phyloP scores from a whole-genome alignment of 768 basidiomycete genomes.

The Mycena leptocephala region DNA sequence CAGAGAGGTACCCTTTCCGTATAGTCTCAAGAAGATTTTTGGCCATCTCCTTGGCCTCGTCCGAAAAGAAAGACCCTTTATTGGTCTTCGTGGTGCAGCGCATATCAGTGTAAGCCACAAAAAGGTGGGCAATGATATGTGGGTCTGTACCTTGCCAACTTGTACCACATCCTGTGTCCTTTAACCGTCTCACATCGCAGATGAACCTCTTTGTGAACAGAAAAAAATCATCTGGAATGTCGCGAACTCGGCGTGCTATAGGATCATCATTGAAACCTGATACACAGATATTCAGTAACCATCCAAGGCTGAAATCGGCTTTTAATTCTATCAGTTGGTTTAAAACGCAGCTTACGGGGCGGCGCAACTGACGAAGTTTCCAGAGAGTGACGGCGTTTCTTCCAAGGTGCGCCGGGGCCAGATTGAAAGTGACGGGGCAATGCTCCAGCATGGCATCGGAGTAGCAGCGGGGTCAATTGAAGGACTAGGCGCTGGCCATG shows the following conservation, averaged over 20 bases:
- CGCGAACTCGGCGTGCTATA: slow-evolving; percentile 29
- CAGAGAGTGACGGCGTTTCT: too few species aligned
- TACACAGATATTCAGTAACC: neutral
- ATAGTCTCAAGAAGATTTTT: neutral
- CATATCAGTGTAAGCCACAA: neutral
- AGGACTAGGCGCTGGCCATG: too few species aligned
- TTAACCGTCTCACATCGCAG: slow-evolving; percentile 4
- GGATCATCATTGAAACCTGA: slow-evolving; percentile 32
- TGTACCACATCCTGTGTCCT: slow-evolving; percentile 11
- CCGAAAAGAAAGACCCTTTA: neutral
- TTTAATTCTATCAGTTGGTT: too few species aligned
- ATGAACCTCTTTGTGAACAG: slow-evolving; percentile 30
- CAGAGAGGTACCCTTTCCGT: too few species aligned
- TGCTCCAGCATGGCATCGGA: too few species aligned
- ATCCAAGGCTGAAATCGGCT: too few species aligned
- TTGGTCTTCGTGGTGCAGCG: neutral
- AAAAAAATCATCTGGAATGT: slow-evolving; percentile 24
- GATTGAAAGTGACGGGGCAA: too few species aligned
- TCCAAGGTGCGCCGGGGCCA: too few species aligned
- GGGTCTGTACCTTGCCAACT: slow-evolving; percentile 32
- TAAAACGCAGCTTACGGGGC: too few species aligned
- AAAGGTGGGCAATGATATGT: slow-evolving; percentile 22
- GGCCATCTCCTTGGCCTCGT: neutral
- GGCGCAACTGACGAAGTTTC: too few species aligned
- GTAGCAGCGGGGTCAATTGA: too few species aligned